These are phyloP conservation scores for Solanum dulcamara DNA, from an alignment of 257 asterid genomes.

Conservation along the genomic window DNA sequence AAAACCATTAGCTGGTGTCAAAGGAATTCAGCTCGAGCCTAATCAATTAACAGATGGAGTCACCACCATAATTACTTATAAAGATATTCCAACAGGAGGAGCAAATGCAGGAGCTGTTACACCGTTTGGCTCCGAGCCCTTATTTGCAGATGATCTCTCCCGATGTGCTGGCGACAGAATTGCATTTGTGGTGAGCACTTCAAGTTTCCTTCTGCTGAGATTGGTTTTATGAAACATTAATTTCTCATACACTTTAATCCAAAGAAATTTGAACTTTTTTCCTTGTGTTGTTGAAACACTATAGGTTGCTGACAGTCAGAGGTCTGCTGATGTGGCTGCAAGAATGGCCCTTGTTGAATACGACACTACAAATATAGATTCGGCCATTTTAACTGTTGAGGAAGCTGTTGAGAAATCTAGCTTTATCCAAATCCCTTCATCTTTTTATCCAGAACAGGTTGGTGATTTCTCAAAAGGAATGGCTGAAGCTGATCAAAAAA, in stretches of 20 bases:
- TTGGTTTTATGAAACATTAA: neutral
- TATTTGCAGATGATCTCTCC: conserved; percentile 46
- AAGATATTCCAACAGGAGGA: conserved; percentile 58
- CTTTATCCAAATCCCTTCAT: conserved; percentile 40
- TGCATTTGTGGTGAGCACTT: conserved; percentile 48
- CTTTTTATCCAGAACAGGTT: conserved; percentile 25
- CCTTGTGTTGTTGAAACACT: neutral
- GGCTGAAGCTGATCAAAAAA: conserved; percentile 66
- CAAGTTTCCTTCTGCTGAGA: neutral
- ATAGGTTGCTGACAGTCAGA: conserved; percentile 54
- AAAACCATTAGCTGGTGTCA: conserved; percentile 44
- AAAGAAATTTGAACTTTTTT: too few relatives aligned
- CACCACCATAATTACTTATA: conserved; percentile 28
- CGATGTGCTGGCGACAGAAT: conserved; percentile 52
- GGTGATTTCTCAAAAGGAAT: conserved; percentile 64
- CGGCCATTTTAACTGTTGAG: conserved; percentile 60
- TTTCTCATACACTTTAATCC: neutral
- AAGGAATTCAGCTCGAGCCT: conserved; percentile 24
- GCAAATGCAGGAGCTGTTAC: conserved; percentile 31
- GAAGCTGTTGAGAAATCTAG: conserved; percentile 52
- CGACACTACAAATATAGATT: conserved; percentile 36
- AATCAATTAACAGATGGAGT: conserved; percentile 21
- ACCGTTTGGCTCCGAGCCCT: conserved; percentile 34
- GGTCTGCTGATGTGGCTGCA: conserved; percentile 45
- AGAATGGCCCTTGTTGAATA: conserved; percentile 33